Evolutionary conservation across 495 filamentous ascomycete genomes (phyloP).

Genomic region (Xylaria sp.): DNA sequence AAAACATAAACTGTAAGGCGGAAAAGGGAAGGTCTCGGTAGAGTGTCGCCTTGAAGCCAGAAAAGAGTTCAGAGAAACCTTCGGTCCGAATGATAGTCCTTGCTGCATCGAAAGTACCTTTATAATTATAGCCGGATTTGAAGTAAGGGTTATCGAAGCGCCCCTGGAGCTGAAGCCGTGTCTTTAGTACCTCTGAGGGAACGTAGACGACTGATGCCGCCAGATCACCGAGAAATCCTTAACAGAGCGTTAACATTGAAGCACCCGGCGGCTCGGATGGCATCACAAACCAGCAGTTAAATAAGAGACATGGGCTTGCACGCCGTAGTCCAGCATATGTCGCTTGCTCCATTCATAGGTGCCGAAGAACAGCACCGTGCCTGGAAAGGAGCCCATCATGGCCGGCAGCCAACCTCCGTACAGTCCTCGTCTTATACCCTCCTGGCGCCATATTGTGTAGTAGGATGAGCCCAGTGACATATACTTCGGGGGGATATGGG

Average conservation of each 20-base stretch:
- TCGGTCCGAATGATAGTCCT: slow-evolving; percentile 83
- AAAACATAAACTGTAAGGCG: slow-evolving; percentile 96
- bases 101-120: slow-evolving; percentile 76
- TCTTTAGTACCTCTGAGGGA: slow-evolving; percentile 95
- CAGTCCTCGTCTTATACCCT: slow-evolving; percentile 85
- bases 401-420: slow-evolving; percentile 93
- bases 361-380: slow-evolving; percentile 94
- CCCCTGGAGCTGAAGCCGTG: slow-evolving; percentile 91
- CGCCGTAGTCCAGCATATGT: slow-evolving; percentile 79
- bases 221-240: slow-evolving; percentile 89
- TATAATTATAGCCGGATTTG: slow-evolving; percentile 92
- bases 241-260: slow-evolving; percentile 34
- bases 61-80: slow-evolving; percentile 84
- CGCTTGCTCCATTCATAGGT: slow-evolving; percentile 96
- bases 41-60: slow-evolving; percentile 93
- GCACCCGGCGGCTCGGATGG: not conserved
- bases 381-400: slow-evolving; percentile 89
- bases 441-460: slow-evolving; percentile 88
- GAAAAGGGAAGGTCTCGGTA: slow-evolving; percentile 96
- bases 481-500: slow-evolving; percentile 88
- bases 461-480: slow-evolving; percentile 88
- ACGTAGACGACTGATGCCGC: slow-evolving; percentile 93
- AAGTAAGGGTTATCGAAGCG: slow-evolving; percentile 95
- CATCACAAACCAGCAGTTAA: slow-evolving; percentile 71
- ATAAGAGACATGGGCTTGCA: slow-evolving; percentile 82